Conservation (phyloP, 164 flowering plant genomes). For the Pachysandra terminalis region DNA sequence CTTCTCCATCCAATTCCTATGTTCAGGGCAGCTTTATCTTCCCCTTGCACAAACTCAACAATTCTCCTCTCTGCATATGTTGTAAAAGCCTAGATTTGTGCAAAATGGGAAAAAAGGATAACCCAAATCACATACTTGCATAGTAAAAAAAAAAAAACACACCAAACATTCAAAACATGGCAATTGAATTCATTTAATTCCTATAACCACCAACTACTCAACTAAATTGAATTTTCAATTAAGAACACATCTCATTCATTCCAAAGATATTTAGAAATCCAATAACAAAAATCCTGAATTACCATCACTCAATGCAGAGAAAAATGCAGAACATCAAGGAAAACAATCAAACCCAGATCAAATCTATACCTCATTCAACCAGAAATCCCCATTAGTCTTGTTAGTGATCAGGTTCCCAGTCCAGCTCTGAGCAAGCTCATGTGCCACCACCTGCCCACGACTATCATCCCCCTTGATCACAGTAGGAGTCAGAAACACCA, state of each 20-base stretch:
- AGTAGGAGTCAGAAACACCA: conserved; percentile 93
- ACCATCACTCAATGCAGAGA: too few relatives aligned
- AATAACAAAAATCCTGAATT: too few relatives aligned
- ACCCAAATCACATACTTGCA: not conserved
- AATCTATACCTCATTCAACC: conserved; percentile 88
- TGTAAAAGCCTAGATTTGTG: conserved; percentile 67
- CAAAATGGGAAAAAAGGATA: not conserved
- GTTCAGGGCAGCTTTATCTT: conserved; percentile 72
- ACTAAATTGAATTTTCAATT: too few relatives aligned
- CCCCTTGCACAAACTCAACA: conserved; percentile 92
- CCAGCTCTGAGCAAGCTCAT: conserved; percentile 99
- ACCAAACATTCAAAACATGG: not conserved
- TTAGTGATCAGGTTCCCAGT: conserved; percentile 96
- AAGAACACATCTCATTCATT: too few relatives aligned
- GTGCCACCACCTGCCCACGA: conserved; percentile 94
- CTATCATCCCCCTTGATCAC: conserved; percentile 86
- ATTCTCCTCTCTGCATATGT: conserved; percentile 96
- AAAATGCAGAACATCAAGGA: too few relatives aligned
- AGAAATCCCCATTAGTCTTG: conserved; percentile 90
- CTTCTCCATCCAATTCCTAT: conserved; percentile 96
- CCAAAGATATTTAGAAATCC: too few relatives aligned
- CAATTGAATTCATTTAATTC: too few relatives aligned
- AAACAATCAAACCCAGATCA: not conserved
- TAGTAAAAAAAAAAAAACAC: not conserved
- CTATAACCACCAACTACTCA: too few relatives aligned